A percentile compares a stretch with the other conserved stretches of the same genome.
Evolutionary conservation across 75 land plant species (phyloP).

Genomic region (Larix kaempferi): DNA sequence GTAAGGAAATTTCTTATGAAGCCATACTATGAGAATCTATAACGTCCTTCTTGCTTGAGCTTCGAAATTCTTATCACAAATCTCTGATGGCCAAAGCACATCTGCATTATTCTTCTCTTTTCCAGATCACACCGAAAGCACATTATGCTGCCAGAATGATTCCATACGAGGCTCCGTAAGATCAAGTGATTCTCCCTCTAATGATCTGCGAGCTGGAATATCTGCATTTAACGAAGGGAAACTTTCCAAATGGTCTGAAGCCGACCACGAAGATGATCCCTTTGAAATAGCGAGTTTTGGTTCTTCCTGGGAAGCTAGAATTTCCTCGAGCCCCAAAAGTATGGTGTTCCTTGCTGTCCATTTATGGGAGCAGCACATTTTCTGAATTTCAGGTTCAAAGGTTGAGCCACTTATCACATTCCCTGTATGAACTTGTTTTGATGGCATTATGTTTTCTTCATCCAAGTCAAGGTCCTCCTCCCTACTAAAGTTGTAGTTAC

Average conservation of each 20-base stretch:
- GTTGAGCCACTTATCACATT: not conserved
- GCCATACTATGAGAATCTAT: not conserved
- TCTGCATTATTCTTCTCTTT: not conserved
- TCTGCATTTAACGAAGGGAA: slow-evolving; percentile 31
- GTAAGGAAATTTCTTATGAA: not conserved
- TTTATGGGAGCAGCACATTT: not conserved
- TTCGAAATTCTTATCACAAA: not conserved
- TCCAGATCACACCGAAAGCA: slow-evolving; percentile 6
- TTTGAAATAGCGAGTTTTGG: slow-evolving; percentile 3
- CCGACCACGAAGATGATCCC: slow-evolving; percentile 6
- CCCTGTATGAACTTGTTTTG: not conserved
- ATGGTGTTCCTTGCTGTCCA: slow-evolving; percentile 20
- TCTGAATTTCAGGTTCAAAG: slow-evolving; percentile 5
- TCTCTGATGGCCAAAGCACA: not conserved
- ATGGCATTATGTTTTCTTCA: not conserved
- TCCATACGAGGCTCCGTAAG: slow-evolving; percentile 71
- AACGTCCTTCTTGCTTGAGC: not conserved
- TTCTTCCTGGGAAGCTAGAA: slow-evolving; percentile 6
- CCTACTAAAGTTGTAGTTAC: slow-evolving; percentile 7
- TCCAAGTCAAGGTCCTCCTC: slow-evolving; percentile 7
- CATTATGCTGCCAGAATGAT: slow-evolving; percentile 37
- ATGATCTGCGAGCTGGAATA: slow-evolving; percentile 23
- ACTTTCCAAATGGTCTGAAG: slow-evolving; percentile 36
- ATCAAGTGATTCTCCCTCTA: slow-evolving; percentile 60
- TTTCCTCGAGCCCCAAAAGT: slow-evolving; percentile 18